Evolutionary conservation across 305 asterid genomes (phyloP).

Genomic region (Fraxinus velutina): DNA sequence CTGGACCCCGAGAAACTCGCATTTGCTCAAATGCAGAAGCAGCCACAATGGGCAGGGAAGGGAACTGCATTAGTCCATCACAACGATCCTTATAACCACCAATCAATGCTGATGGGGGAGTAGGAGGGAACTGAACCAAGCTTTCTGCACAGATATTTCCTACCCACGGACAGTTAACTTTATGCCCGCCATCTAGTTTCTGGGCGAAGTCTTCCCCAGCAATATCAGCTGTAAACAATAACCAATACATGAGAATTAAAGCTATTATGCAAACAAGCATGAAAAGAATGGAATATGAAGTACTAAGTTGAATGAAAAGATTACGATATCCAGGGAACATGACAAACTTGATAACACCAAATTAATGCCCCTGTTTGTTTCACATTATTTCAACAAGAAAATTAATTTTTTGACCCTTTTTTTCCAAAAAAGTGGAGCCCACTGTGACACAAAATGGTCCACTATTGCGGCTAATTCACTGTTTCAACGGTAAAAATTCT

Average conservation of each 20-base stretch:
- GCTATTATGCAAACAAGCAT: slow-evolving; percentile 20
- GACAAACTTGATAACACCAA: background rate
- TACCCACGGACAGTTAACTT: slow-evolving; percentile 78
- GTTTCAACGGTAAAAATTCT: no score
- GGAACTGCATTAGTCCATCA: slow-evolving; percentile 92
- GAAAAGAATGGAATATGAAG: slow-evolving; percentile 24
- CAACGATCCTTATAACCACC: slow-evolving; percentile 99
- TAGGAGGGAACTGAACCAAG: slow-evolving; percentile 97
- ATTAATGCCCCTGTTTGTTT: background rate
- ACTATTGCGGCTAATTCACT: no score
- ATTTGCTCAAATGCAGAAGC: slow-evolving; percentile 81
- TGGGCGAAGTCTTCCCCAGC: slow-evolving; percentile 77
- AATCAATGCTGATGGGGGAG: slow-evolving; percentile 94
- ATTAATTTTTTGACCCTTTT: no score
- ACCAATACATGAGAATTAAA: slow-evolving; percentile 29
- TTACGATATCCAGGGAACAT: background rate
- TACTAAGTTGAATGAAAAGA: slow-evolving; percentile 9
- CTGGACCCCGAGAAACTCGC: slow-evolving; percentile 61
- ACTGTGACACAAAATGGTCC: no score
- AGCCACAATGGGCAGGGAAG: slow-evolving; percentile 79
- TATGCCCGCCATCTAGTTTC: slow-evolving; percentile 83
- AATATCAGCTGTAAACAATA: slow-evolving; percentile 50
- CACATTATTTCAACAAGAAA: no score
- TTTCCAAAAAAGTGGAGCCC: no score
- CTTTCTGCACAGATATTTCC: slow-evolving; percentile 95